Conservation (phyloP, 805 yeast species). For the Brettanomyces nanus region DNA sequence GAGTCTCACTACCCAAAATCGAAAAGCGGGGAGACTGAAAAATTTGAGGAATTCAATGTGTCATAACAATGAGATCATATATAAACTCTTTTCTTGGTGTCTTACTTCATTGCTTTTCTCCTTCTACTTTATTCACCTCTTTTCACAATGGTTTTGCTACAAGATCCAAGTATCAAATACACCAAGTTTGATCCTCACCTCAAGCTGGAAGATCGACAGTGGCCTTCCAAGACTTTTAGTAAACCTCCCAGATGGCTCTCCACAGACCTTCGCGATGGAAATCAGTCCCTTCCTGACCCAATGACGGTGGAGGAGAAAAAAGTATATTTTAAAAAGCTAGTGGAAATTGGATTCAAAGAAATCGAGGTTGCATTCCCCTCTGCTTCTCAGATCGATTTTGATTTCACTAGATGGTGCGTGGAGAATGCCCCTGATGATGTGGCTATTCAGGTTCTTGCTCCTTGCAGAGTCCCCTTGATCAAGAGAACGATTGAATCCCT, state of each 20-base stretch:
- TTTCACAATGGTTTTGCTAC: slow-evolving; percentile 32
- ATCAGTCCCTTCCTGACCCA: slow-evolving; percentile 80
- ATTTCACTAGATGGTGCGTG: slow-evolving; percentile 68
- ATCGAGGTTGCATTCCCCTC: slow-evolving; percentile 79
- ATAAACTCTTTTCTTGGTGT: no score
- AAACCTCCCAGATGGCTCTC: slow-evolving; percentile 78
- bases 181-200: slow-evolving; percentile 43
- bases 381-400: slow-evolving; percentile 74
- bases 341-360: slow-evolving; percentile 73
- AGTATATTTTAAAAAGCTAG: slow-evolving; percentile 56
- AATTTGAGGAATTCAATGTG: no score
- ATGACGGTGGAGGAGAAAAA: slow-evolving; percentile 77
- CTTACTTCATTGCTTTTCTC: no score
- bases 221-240: slow-evolving; percentile 56
- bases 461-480: slow-evolving; percentile 69
- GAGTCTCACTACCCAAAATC: no score
- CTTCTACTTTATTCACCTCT: no score
- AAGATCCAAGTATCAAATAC: slow-evolving; percentile 60
- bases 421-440: slow-evolving; percentile 72
- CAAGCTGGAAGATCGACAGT: slow-evolving; percentile 51
- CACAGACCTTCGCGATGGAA: slow-evolving; percentile 78
- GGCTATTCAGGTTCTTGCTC: slow-evolving; percentile 65
- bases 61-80: no score
- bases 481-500: slow-evolving; percentile 64
- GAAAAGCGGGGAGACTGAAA: no score